Evolutionary conservation across 495 filamentous ascomycete species (phyloP), one percentile per base, ranked within the genome.

Genomic region (Neurospora sp.): DNA sequence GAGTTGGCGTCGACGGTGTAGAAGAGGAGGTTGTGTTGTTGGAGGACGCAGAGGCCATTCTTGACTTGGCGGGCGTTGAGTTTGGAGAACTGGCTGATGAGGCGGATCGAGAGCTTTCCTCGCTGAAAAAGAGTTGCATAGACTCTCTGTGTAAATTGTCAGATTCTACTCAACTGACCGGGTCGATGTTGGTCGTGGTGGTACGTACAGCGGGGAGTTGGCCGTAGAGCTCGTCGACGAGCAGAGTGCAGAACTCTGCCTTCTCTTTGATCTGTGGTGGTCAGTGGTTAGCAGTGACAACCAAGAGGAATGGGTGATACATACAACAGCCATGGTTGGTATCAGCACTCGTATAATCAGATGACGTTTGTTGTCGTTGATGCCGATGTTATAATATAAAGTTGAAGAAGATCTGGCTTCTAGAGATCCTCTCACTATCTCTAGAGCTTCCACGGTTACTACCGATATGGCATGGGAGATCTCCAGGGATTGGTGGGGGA

Each of bases 171-270:
- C 35, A 37, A 7, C 3, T 46, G 18, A n/a, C n/a, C 42, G 18
- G 18, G 9, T 44, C 18, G 42, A 18, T 18, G n/a, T 46, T 46
- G 42, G 42, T n/a, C 18, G 18, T 46, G 42, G 20, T 38, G 44
- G 71, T 41, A 86, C 93, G 77, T 91, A 98, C 95, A 79, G 93
- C 92, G 69, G 93, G 91, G 38, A 99, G 87, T 78, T 97, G 92
- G 75, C 96, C 96, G 81, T 94, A 93, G 27, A 91, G 87, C 77
- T 97, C 93, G 73, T 93, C 88, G 66, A 98, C 89, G n/a, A 98
- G 87, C 77, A 97, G 89, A 82, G 89, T 85, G 83, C 93, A 97
- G 70, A 98, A 91, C 87, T 98, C 92, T 78, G 88, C 87, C 59
- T 87, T 84, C 76, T 91, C 84, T 85, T 86, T 81, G 72, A 87